Evolutionary conservation across 2,329 filamentous ascomycete species (phyloP).

Genomic region (Ophiobolus disseminans): DNA sequence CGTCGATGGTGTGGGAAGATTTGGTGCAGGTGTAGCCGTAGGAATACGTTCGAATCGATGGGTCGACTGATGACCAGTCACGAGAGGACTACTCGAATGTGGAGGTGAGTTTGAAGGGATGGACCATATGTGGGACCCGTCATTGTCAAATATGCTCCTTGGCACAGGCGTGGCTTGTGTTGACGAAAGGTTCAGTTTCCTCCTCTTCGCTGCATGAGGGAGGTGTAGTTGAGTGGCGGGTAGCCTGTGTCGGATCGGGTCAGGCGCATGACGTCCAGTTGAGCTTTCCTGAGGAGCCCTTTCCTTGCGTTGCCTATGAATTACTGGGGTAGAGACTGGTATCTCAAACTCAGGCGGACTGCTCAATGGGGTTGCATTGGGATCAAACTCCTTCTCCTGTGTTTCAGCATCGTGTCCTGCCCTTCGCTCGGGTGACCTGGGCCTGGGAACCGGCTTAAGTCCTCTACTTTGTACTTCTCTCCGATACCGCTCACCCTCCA

Average conservation of each 20-base stretch:
- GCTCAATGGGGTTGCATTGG: constrained; percentile 25
- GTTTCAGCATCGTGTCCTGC: constrained; percentile 28
- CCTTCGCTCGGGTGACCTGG: constrained; percentile 33
- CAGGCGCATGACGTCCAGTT: constrained; percentile 5
- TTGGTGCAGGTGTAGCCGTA: constrained; percentile 15
- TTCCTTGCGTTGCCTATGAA: constrained; percentile 12
- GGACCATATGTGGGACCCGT: constrained; percentile 36
- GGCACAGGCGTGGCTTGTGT: constrained; percentile 15
- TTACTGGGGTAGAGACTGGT: constrained; percentile 31
- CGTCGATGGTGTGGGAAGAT: constrained; percentile 41
- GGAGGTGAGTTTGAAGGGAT: constrained; percentile 55
- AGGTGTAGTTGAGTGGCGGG: constrained; percentile 22
- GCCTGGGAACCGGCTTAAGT: constrained; percentile 51
- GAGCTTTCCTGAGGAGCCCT: constrained; percentile 6
- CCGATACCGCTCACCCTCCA: constrained; percentile 55
- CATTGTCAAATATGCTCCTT: constrained; percentile 17
- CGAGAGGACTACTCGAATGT: constrained; percentile 40
- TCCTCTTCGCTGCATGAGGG: constrained; percentile 26
- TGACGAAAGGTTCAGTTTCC: constrained; percentile 24
- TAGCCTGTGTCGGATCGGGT: constrained; percentile 8
- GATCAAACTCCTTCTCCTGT: constrained; percentile 44
- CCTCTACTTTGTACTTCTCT: constrained; percentile 53
- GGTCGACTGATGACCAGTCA: constrained; percentile 10
- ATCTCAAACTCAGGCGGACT: constrained; percentile 35
- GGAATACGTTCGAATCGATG: constrained; percentile 8